Evolutionary conservation across 495 filamentous ascomycete genomes (phyloP), one percentile per base, ranked within the genome.

Genomic region (Penicillium fimorum): DNA sequence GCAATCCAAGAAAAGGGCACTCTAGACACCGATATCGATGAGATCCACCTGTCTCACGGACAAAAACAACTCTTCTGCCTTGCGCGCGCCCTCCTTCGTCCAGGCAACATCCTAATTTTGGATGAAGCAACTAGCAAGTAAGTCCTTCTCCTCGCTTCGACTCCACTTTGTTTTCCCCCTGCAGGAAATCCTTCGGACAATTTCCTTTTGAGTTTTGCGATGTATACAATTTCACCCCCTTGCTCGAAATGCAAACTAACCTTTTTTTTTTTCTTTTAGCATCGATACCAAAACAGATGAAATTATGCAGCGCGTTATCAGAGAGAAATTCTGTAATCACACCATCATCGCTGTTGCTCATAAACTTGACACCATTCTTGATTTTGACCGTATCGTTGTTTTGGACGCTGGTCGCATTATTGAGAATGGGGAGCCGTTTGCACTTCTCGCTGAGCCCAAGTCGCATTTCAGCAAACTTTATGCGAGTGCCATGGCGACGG

Each of bases 61-160:
- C 85, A 89, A 59, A 74, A 74, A 35, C 86, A 88, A 69, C 78
- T 89, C 5, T 79, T 88, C 59, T 81, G 79, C 57, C 74, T 89
- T n/a, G 84, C 80, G 4, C 75, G 85, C 3, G 85, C 82, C 0
- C 67, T 89, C 9, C 68, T 89, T 30, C 68, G 78, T 25, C 62
- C 56, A 17, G 70, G 75, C 15, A 74, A 71, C 40, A 74, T 82
- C 48, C 65, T 82, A 17, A 69, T 81, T 13, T 69, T 82, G n/a
- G 79, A 82, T 41, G 79, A 82, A 60, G 73, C 73, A 8, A 80
- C 76, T 18, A 79, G 78, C 75, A 79, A 63, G 79, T 82, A 65
- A 61, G 72, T 65, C 27, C 47, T 3, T 41, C n/a, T 18, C 53
- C 24, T 22, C 49, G 33, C 51, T 52, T 56, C 51, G 53, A 52